Evolutionary conservation across 176 grass and related monocot genomes (phyloP).

Genomic region (Juncus inflexus): DNA sequence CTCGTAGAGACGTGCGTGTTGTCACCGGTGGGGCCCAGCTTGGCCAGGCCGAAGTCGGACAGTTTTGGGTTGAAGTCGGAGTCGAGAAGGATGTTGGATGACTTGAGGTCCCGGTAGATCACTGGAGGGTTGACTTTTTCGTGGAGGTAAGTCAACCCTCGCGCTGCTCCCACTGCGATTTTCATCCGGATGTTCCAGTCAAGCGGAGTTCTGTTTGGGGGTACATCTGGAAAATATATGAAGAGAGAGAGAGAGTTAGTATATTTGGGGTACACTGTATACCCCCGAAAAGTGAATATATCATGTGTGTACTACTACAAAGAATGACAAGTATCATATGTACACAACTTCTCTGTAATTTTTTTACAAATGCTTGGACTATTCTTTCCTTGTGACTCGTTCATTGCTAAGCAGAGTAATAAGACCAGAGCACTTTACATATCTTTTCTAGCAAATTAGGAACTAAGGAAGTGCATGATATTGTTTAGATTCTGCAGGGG

Average conservation of each 20-base stretch:
- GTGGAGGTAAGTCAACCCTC: constrained; percentile 30
- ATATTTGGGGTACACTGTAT: neutral
- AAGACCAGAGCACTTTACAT: too few relatives aligned
- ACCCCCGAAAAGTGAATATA: too few relatives aligned
- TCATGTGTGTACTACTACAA: too few relatives aligned
- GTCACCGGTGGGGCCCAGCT: constrained; percentile 30
- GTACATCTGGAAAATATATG: constrained; percentile 7
- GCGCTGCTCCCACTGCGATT: constrained; percentile 29
- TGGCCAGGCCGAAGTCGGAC: constrained; percentile 32
- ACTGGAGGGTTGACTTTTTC: constrained; percentile 24
- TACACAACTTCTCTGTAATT: too few relatives aligned
- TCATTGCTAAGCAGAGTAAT: too few relatives aligned
- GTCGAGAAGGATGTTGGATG: constrained; percentile 32
- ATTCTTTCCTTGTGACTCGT: too few relatives aligned
- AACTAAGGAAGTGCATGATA: too few relatives aligned
- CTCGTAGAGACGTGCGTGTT: constrained; percentile 30
- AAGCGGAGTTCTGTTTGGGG: constrained; percentile 12
- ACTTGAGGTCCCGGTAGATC: constrained; percentile 32
- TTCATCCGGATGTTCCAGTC: constrained; percentile 27
- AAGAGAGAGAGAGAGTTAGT: constrained; percentile 5
- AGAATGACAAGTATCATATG: too few relatives aligned
- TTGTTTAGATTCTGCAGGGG: neutral
- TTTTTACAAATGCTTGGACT: too few relatives aligned
- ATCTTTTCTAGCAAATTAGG: too few relatives aligned
- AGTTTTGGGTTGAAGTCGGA: constrained; percentile 20